Percentiles rank a stretch among this genome's conserved stretches.
Evolutionary conservation across 257 asterid species (phyloP).

Genomic region (Handroanthus guayacan): DNA sequence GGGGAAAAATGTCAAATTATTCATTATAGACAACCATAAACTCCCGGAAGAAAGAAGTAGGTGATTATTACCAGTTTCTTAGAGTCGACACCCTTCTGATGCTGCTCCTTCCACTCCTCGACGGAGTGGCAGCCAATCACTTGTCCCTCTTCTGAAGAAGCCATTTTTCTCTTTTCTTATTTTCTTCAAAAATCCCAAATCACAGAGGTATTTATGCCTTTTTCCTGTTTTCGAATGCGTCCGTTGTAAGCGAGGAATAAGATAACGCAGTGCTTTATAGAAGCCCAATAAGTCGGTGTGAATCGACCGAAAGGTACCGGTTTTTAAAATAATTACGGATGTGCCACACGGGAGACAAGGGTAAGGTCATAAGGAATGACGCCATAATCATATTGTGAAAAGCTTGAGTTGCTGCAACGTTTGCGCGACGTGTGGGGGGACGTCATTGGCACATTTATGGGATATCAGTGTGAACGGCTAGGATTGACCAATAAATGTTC

Average conservation of each 20-base stretch:
- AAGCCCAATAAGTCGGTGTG: not conserved
- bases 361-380: not conserved
- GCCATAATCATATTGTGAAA: not conserved
- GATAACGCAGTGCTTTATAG: not conserved
- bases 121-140: slow-evolving; percentile 69
- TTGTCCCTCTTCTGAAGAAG: slow-evolving; percentile 73
- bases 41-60: not conserved
- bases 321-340: not conserved
- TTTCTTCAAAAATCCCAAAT: not conserved
- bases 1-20: not conserved
- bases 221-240: not conserved
- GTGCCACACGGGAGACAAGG: not conserved
- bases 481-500: not conserved
- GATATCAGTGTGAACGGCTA: not conserved
- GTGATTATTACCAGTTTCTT: slow-evolving; percentile 63
- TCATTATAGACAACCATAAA: not conserved
- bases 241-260: slow-evolving; percentile 11
- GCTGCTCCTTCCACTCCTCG: slow-evolving; percentile 51
- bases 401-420: not conserved
- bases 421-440: not conserved
- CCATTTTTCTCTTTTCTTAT: slow-evolving; percentile 42
- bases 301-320: not conserved
- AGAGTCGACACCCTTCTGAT: slow-evolving; percentile 51
- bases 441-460: not conserved
- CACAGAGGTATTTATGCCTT: not conserved